Evolutionary conservation across 192 early-diverging fungal species (phyloP).

Genomic region (Dispira parvispora): DNA sequence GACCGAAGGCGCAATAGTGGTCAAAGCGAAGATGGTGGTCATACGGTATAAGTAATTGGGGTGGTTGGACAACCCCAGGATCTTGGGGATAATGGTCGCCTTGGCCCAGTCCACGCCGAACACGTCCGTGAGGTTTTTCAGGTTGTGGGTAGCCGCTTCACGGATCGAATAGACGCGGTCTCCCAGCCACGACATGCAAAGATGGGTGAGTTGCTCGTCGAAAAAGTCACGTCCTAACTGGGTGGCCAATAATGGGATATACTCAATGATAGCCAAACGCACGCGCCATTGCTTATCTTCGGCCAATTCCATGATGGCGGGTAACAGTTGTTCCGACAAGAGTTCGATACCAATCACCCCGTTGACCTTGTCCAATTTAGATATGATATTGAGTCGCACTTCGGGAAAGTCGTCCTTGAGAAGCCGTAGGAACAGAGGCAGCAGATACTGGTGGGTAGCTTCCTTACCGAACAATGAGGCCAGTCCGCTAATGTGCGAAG

Average conservation of each 20-base stretch:
- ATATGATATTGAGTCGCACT: constrained; percentile 96
- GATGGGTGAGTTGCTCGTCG: constrained; percentile 80
- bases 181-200: constrained; percentile 98
- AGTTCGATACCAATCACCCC: constrained; percentile 94
- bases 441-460: constrained; percentile 80
- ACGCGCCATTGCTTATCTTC: constrained; percentile 99
- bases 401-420: constrained; percentile 96
- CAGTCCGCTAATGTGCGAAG: constrained; percentile 89
- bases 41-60: constrained; percentile 96
- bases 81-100: constrained; percentile 82
- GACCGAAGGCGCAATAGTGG: constrained; percentile 76
- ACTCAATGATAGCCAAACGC: constrained; percentile 96
- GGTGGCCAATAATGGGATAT: constrained; percentile 90
- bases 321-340: constrained; percentile 88
- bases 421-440: constrained; percentile 90
- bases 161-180: constrained; percentile 95
- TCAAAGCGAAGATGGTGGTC: constrained; percentile 94
- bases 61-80: constrained; percentile 74
- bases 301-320: constrained; percentile 95
- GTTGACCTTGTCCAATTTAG: constrained; percentile 92
- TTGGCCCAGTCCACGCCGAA: constrained; percentile 99
- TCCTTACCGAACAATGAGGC: constrained; percentile 93
- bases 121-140: constrained; percentile 89
- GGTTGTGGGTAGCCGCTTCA: constrained; percentile 89
- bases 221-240: constrained; percentile 96